Base-by-base conservation (phyloP, 768 basidiomycete species). In the Mycena capillaripes region DNA sequence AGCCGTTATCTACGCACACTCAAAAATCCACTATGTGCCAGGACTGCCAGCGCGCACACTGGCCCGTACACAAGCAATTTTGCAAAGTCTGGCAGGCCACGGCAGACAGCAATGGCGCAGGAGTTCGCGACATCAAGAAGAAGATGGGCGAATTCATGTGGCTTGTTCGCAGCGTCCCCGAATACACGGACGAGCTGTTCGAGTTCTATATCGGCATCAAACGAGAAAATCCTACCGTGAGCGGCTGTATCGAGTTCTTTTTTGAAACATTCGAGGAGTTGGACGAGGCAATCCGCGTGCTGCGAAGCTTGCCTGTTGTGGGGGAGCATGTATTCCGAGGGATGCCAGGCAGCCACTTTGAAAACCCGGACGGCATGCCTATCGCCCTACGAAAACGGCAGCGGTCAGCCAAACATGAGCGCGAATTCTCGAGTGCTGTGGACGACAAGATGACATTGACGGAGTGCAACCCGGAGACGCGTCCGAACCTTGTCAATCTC, bases 21-120 rank as follows among this genome's bases (percentile, higher is more conserved):
- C 21, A 58, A 58, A 29, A 4, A n/a, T 50, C 42, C 36, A 42
- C 12, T 16, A 19, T 30, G 44, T 21, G 14, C 36, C 29, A 71
- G 70, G 64, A 71, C 27, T 71, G 70, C 16, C 70, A 71, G 52
- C 70, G 70, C 48, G 58, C 64, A 11, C 70, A 71, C 50, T 71
- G 70, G 70, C 50, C 70, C n/a, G 58, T 61, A 29, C 70, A 71
- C 58, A 71, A 71, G 21, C 25, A 60, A 42, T 60, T 66, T 16
- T 71, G 70, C 25, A 53, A 59, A 46, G 50, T 56, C 21, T 70
- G 69, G 69, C 25, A 27, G 19, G 53, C 32, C 5, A 60, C 70
- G 10, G 64, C 70, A 21, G 55, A 30, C 42, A 46, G 1, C 29
- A 55, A 38, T 30, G 70, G 69, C 14, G 56, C 57, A 42, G 61